phyloP scores from a whole-genome alignment of 1,139 yeast genomes.

The Tardiomyces blankii region DNA sequence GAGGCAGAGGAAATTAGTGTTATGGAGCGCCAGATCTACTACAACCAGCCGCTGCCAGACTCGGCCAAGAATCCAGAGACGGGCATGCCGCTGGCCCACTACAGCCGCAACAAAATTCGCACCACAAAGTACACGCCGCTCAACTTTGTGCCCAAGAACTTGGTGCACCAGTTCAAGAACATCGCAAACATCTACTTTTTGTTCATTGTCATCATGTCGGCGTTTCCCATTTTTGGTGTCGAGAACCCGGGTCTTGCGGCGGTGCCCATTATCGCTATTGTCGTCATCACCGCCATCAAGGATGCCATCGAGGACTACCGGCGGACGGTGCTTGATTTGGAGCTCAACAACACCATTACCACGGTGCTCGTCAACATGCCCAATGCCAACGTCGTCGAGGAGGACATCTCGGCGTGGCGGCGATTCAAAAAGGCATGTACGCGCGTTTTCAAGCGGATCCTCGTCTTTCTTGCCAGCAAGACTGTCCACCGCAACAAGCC shows the following conservation, averaged over 20 bases:
- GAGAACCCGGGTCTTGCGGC: constrained; percentile 83
- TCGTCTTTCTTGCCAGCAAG: not conserved
- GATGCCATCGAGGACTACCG: constrained; percentile 94
- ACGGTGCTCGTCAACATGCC: constrained; percentile 58
- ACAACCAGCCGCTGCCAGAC: constrained; percentile 60
- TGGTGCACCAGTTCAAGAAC: constrained; percentile 65
- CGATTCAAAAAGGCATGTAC: constrained; percentile 42
- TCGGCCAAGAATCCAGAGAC: constrained; percentile 45
- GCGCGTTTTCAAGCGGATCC: constrained; percentile 7
- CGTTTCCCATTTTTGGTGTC: constrained; percentile 83
- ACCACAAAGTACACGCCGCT: constrained; percentile 89
- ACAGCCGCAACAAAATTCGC: constrained; percentile 78
- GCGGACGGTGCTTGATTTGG: constrained; percentile 67
- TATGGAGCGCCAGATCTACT: constrained; percentile 40
- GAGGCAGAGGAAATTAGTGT: not conserved
- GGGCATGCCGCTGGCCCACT: constrained; percentile 26
- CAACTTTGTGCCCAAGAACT: constrained; percentile 75
- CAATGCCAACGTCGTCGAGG: constrained; percentile 67
- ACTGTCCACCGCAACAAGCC: not conserved
- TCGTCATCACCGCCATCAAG: constrained; percentile 75
- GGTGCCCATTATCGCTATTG: constrained; percentile 91
- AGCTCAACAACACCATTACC: constrained; percentile 78
- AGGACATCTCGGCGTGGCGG: constrained; percentile 55
- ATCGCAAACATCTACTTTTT: constrained; percentile 81
- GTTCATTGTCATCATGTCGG: constrained; percentile 66